phyloP scores from a whole-genome alignment of 257 asterid genomes.

The Solanum ahanhuiri region DNA sequence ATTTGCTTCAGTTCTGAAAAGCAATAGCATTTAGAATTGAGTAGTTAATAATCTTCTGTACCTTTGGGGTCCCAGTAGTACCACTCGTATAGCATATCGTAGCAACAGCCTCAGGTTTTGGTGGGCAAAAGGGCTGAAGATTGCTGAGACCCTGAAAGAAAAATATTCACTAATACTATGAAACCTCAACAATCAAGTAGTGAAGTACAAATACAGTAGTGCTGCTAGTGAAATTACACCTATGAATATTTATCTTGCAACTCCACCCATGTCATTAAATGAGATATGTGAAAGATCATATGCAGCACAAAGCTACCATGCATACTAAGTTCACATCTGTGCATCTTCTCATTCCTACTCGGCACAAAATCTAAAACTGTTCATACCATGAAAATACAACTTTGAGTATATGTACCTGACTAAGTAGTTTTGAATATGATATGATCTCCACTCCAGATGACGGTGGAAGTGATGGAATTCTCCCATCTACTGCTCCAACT shows the following conservation, averaged over 20 bases:
- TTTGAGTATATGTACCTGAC: constrained; percentile 26
- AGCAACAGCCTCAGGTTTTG: constrained; percentile 67
- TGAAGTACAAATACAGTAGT: neutral
- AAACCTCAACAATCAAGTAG: neutral
- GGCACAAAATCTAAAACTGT: neutral
- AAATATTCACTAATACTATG: neutral
- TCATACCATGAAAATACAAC: neutral
- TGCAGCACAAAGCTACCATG: neutral
- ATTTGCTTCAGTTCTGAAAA: neutral
- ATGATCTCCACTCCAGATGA: constrained; percentile 51
- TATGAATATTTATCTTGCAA: neutral
- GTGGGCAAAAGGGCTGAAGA: constrained; percentile 65
- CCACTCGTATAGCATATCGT: constrained; percentile 96
- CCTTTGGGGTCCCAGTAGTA: constrained; percentile 98
- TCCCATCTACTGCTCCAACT: constrained; percentile 77
- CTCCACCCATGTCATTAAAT: neutral
- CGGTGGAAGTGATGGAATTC: constrained; percentile 75
- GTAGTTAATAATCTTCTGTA: neutral
- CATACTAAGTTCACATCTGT: neutral
- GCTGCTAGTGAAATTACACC: neutral
- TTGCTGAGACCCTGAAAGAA: constrained; percentile 48
- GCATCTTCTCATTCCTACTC: neutral
- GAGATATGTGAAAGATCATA: neutral
- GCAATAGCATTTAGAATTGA: neutral
- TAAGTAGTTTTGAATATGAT: constrained; percentile 54